Base-by-base conservation (phyloP, 2,329 filamentous ascomycete species). In the Penicillium sp. region DNA sequence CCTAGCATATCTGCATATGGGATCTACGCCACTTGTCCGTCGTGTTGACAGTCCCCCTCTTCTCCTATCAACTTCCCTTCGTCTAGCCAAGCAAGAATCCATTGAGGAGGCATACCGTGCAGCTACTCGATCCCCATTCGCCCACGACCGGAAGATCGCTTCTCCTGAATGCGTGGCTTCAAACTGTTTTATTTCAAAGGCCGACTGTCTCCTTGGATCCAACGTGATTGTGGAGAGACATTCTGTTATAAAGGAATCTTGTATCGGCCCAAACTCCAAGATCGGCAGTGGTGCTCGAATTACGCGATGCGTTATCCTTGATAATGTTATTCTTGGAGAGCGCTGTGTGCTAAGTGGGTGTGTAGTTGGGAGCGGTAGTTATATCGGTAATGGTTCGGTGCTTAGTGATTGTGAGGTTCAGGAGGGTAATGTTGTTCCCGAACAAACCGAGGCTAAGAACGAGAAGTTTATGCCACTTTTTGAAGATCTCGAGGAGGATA, bases 381-480 rank as follows among this genome's bases (percentile, higher is more conserved):
- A 7, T 19, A n/a, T 52, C 19, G 49, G 31, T 4, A 45, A 43
- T 12, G 26, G 22, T 5, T 52, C 49, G 3, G 31, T 45, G 25
- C 41, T 52, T 9, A 37, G 10, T 4, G 40, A 44, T 16, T 52
- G 49, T 36, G 40, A 52, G 17, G n/a, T 45, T 30, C 41, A 52
- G 14, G 40, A 31, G 25, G 41, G 31, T 5, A 22, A 45, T 31
- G 14, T 26, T 37, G 25, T 52, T 11, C 41, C 41, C 30, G 49
- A 37, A 3, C 2, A 36, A 30, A 52, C 49, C 3, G 41, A 52
- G 22, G 49, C 40, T n/a, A 45, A 38, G 31, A 31, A 45, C 2
- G 41, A 52, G 25, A 52, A 37, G 31, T 37, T 52, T 16, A 52
- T 30, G 40, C 49, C 49, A 22, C 19, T 52, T 16, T 37, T 45